Evolutionary conservation across 2,329 filamentous ascomycete species (phyloP).

Genomic region (Alternaria tenuissima): DNA sequence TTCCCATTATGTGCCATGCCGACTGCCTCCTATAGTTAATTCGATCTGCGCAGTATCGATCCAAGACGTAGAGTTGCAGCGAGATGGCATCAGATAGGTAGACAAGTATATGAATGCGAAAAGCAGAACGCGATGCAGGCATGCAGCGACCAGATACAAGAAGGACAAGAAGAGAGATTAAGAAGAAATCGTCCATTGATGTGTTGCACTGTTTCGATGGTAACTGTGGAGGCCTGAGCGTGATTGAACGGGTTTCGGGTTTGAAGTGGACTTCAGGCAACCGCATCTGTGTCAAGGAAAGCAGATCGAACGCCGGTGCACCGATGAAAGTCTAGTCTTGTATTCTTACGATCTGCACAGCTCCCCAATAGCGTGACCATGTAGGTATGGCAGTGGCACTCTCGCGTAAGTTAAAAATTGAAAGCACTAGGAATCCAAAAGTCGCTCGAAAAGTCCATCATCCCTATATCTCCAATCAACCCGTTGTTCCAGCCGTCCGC

Average conservation of each 20-base stretch:
- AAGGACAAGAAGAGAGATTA: no score
- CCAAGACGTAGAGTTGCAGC: not conserved
- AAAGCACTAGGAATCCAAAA: constrained; percentile 25
- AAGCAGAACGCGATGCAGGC: not conserved
- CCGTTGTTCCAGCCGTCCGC: constrained; percentile 1
- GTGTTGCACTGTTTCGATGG: not conserved
- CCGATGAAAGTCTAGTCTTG: not conserved
- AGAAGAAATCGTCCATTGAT: not conserved
- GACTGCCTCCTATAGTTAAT: not conserved
- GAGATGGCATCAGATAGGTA: not conserved
- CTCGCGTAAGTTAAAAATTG: constrained; percentile 8
- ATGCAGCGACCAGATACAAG: not conserved
- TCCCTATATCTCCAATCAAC: constrained; percentile 12
- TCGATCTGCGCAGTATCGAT: not conserved
- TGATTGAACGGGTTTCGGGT: constrained; percentile 4
- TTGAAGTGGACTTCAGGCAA: not conserved
- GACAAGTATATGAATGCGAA: not conserved
- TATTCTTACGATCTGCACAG: not conserved
- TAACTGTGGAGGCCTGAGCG: not conserved
- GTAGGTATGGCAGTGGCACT: not conserved
- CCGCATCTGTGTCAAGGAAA: not conserved
- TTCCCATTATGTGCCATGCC: not conserved
- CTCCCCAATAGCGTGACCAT: not conserved
- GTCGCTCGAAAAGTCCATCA: constrained; percentile 26
- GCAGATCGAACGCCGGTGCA: not conserved